Conservation (phyloP, 2,329 filamentous ascomycete genomes). For the Podosphaera fusca region DNA sequence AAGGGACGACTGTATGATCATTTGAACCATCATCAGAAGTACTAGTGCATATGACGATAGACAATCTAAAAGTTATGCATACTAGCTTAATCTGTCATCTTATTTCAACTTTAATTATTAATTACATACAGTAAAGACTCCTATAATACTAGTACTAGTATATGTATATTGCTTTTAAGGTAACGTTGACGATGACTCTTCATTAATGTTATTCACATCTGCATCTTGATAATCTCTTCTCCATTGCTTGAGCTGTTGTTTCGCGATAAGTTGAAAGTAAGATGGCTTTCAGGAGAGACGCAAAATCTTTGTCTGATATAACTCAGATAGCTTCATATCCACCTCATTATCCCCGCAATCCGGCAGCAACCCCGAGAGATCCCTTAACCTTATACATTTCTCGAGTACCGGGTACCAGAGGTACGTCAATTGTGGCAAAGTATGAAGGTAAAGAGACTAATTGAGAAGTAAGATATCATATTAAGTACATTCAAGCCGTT, state of each 20-base stretch:
- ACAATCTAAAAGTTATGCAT: too few species aligned
- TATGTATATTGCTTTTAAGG: too few species aligned
- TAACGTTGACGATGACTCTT: too few species aligned
- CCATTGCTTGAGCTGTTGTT: neutral
- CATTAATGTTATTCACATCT: too few species aligned
- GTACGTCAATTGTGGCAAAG: constrained; percentile 23
- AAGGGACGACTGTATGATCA: too few species aligned
- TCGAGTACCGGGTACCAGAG: constrained; percentile 72
- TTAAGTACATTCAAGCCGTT: constrained; percentile 78
- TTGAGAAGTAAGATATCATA: constrained; percentile 9
- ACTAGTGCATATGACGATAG: too few species aligned
- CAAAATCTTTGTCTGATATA: constrained; percentile 58
- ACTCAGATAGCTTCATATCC: constrained; percentile 68
- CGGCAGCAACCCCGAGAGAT: constrained; percentile 42
- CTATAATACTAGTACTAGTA: too few species aligned
- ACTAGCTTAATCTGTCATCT: too few species aligned
- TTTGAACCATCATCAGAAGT: too few species aligned
- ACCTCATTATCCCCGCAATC: constrained; percentile 62
- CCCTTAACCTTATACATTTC: constrained; percentile 77
- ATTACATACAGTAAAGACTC: too few species aligned
- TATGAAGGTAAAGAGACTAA: constrained; percentile 3
- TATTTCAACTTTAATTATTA: too few species aligned
- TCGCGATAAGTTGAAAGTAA: neutral
- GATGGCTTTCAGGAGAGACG: constrained; percentile 31
- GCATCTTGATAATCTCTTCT: neutral